Percentiles rank a stretch among this genome's conserved stretches.
Conservation (phyloP, 2,329 filamentous ascomycete genomes). For the Diplocarpon rosae region DNA sequence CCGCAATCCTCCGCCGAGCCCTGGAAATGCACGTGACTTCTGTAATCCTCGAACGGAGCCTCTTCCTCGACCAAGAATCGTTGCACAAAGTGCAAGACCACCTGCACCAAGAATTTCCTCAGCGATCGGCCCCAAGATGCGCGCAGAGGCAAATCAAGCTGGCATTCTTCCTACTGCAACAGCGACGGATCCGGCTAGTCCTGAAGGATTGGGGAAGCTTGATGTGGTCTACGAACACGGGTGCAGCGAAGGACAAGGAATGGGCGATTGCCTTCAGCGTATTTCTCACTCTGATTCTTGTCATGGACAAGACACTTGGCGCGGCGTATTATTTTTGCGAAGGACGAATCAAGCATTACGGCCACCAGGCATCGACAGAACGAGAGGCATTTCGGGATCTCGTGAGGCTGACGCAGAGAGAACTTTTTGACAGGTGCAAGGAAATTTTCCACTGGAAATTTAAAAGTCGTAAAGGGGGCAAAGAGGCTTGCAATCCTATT, state of each 20-base stretch:
- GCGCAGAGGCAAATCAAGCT: constrained; percentile 26
- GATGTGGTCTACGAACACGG: constrained; percentile 25
- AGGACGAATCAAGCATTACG: constrained; percentile 17
- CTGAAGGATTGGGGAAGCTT: constrained; percentile 24
- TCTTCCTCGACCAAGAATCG: constrained; percentile 22
- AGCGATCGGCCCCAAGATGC: constrained; percentile 20
- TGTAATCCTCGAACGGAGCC: constrained; percentile 24
- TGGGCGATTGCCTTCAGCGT: constrained; percentile 26
- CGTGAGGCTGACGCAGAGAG: constrained; percentile 20
- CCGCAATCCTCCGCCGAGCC: constrained; percentile 21
- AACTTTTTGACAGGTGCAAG: constrained; percentile 26
- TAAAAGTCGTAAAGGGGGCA: constrained; percentile 26
- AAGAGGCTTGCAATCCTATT: constrained; percentile 26
- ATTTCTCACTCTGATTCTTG: constrained; percentile 22
- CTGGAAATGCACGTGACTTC: constrained; percentile 24
- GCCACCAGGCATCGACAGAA: constrained; percentile 15
- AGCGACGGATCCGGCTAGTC: constrained; percentile 20
- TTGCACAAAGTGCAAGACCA: constrained; percentile 16
- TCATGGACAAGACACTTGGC: constrained; percentile 22
- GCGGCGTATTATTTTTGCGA: constrained; percentile 18
- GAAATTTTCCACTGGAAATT: constrained; percentile 28
- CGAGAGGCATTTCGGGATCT: constrained; percentile 16
- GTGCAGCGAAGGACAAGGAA: constrained; percentile 20
- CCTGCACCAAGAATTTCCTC: constrained; percentile 17
- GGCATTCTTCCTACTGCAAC: constrained; percentile 23